These are phyloP conservation scores for Mucor indicus DNA, from an alignment of 371 early-diverging fungal genomes.

Conservation along the genomic window DNA sequence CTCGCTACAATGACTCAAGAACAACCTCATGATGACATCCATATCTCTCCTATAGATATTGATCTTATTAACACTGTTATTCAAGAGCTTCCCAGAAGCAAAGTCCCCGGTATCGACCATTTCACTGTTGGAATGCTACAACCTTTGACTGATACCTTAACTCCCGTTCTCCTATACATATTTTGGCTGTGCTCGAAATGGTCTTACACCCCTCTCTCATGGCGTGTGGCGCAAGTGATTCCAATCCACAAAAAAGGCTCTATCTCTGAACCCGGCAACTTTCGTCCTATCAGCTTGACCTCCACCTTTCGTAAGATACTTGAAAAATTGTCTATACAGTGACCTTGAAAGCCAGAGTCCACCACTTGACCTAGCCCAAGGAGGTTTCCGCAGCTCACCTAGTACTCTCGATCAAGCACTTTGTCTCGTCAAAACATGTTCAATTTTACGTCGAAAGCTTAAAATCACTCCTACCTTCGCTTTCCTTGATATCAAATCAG, in stretches of 20 bases:
- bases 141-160: background rate
- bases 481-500: conserved; percentile 21
- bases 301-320: conserved; percentile 1
- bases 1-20: background rate
- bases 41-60: background rate
- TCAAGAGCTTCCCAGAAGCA: background rate
- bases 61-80: background rate
- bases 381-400: conserved; percentile 9
- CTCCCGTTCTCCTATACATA: background rate
- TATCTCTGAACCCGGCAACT: background rate
- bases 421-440: conserved; percentile 8
- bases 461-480: conserved; percentile 2
- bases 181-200: conserved; percentile 17
- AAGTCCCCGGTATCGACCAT: conserved; percentile 25
- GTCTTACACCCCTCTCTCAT: conserved; percentile 11
- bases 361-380: conserved; percentile 18
- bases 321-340: background rate
- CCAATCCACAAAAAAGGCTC: conserved; percentile 22
- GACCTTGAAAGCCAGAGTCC: background rate
- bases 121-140: conserved; percentile 19
- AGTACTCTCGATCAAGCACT: conserved; percentile 11
- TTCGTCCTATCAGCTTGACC: conserved; percentile 6
- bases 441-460: background rate
- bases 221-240: conserved; percentile 25
- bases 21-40: background rate